Percentiles rank a stretch among this genome's conserved stretches.
Conservation (phyloP, 2,329 filamentous ascomycete species). For the Aspergillus intermedius region DNA sequence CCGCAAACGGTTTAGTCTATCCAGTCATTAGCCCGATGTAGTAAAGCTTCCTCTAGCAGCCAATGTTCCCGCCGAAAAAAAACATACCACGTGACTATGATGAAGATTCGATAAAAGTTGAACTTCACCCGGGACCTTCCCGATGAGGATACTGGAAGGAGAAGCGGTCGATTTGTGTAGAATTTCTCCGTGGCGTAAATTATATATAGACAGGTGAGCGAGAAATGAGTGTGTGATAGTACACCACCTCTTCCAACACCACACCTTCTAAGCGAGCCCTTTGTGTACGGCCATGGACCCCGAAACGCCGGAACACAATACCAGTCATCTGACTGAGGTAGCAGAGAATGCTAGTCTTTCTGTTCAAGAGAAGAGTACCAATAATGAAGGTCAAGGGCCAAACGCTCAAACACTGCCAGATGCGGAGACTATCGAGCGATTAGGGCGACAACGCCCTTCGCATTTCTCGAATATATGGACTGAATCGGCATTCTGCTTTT, state of each 20-base stretch:
- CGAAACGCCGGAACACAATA: conserved; percentile 11
- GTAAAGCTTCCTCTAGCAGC: neutral
- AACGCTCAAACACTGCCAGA: neutral
- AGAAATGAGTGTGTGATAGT: neutral
- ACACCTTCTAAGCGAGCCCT: conserved; percentile 22
- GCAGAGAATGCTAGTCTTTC: neutral
- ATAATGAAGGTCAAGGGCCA: neutral
- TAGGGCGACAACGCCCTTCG: conserved; percentile 56
- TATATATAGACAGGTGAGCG: neutral
- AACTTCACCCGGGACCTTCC: neutral
- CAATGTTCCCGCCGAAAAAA: neutral
- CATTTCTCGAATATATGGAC: conserved; percentile 47
- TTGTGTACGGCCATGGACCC: conserved; percentile 57
- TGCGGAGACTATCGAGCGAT: conserved; percentile 42
- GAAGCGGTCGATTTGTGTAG: neutral
- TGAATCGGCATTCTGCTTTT: conserved; percentile 59
- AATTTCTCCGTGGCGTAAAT: neutral
- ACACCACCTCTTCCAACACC: neutral
- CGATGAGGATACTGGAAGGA: neutral
- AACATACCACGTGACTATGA: neutral
- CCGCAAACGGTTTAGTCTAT: too few relatives aligned
- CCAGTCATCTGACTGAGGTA: neutral
- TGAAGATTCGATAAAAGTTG: neutral
- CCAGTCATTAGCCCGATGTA: too few relatives aligned
- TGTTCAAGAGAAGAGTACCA: neutral